Conservation (phyloP, 805 yeast species). For the Saturnispora sanitii region DNA sequence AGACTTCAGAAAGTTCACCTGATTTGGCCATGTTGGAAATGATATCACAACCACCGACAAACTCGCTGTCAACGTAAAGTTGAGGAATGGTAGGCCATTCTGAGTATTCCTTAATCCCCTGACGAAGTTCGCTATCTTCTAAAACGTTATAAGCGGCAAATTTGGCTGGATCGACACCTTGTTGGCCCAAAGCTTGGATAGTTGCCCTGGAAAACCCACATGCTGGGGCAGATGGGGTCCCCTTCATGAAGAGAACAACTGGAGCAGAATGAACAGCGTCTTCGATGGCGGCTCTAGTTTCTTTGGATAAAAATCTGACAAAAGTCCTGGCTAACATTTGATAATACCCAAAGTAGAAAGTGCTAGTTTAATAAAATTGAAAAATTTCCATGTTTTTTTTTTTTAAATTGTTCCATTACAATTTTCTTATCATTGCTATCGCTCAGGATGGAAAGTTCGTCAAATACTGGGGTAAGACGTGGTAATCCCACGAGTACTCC, state of each 20-base stretch:
- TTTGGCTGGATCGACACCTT: slow-evolving; percentile 93
- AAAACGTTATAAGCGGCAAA: slow-evolving; percentile 96
- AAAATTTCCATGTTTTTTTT: too few relatives aligned
- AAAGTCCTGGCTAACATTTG: slow-evolving; percentile 4
- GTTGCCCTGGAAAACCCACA: slow-evolving; percentile 97
- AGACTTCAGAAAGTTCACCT: slow-evolving; percentile 83
- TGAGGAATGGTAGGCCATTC: slow-evolving; percentile 99
- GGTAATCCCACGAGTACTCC: too few relatives aligned
- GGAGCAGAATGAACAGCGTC: slow-evolving; percentile 82
- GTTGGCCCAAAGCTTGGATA: slow-evolving; percentile 85
- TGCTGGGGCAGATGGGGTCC: slow-evolving; percentile 95
- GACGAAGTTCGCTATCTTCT: slow-evolving; percentile 88
- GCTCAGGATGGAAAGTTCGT: too few relatives aligned
- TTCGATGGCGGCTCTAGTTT: slow-evolving; percentile 75
- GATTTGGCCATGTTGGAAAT: slow-evolving; percentile 79
- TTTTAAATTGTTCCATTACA: too few relatives aligned
- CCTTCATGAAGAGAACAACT: slow-evolving; percentile 96
- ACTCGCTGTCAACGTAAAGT: slow-evolving; percentile 80
- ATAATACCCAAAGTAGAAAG: too few relatives aligned
- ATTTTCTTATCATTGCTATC: too few relatives aligned
- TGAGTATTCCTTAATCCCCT: slow-evolving; percentile 90
- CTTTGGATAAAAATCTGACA: slow-evolving; percentile 50
- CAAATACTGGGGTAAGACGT: too few relatives aligned
- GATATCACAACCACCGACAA: slow-evolving; percentile 96
- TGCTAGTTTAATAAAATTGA: not conserved